Base-by-base conservation (phyloP, 257 asterid species). In the Solanum dulcamara region DNA sequence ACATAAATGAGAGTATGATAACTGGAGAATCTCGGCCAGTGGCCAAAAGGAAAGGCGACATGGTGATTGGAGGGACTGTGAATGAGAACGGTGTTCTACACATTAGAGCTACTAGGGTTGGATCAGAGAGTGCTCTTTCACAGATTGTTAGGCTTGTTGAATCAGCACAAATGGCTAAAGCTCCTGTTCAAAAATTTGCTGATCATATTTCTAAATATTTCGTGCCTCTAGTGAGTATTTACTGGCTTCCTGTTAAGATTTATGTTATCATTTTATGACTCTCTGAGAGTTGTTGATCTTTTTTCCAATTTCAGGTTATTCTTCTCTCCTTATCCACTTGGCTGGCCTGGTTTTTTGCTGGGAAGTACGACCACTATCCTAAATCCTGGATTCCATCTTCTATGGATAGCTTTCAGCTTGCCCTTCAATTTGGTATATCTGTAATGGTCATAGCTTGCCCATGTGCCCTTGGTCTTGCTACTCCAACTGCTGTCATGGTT, bases 1-100 rank as follows among this genome's bases (percentile, higher is more conserved):
- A 90, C 24, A 86, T 90, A 35, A 90, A 90, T 66, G 92, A 90
- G 79, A 90, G 92, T 85, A 90, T 90, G 92, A 88, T 90, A 83
- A 90, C 92, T 5, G 95, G 98, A 68, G 98, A 94, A 86, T 92
- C 95, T 24, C 89, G 91, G 86, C 95, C 94, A 7, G 92, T 91
- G 53, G 92, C 92, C 3, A 94, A 94, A 88, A 83, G 89, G 84
- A 87, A 92, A 80, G 93, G 92, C 2, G 96, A 94, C 80, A 11
- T 84, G 55, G 95, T 93, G 88, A 93, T 94, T 67, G 96, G 98
- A 86, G 98, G 98, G 86, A 94, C 93, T 79, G 86, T 94, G 83
- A 94, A 93, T 64, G 91, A 89, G 81, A 94, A 93, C 17, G 98
- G 96, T 9, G 93, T 86, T 22, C 85, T 94, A 17, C 96, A 92